These are phyloP conservation scores for Fusarium sp. DNA, from an alignment of 2,329 filamentous ascomycete species.

Conservation along the genomic window DNA sequence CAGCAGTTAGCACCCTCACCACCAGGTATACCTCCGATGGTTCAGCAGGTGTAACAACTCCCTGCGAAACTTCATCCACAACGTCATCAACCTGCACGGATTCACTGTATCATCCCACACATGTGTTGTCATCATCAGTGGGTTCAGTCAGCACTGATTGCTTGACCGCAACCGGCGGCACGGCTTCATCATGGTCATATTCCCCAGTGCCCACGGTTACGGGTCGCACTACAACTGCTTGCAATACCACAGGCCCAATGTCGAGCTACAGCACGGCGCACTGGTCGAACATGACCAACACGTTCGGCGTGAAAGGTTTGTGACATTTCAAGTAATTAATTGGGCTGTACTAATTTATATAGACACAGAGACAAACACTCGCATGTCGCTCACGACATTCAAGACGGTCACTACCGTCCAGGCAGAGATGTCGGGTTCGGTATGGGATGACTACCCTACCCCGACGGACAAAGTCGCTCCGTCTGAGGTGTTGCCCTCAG, in stretches of 20 bases:
- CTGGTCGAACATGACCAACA: slow-evolving; percentile 36
- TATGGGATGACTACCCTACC: slow-evolving; percentile 25
- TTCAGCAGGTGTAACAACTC: slow-evolving; percentile 7
- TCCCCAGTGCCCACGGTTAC: slow-evolving; percentile 16
- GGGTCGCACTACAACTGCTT: slow-evolving; percentile 30
- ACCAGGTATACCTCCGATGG: slow-evolving; percentile 17
- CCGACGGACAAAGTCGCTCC: slow-evolving; percentile 32
- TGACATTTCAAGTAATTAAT: slow-evolving; percentile 1
- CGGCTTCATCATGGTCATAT: slow-evolving; percentile 20
- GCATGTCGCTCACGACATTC: slow-evolving; percentile 36
- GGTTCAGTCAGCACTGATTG: slow-evolving; percentile 28
- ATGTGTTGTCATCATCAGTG: neutral
- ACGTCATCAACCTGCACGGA: slow-evolving; percentile 35
- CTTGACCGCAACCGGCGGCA: slow-evolving; percentile 1
- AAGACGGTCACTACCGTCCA: slow-evolving; percentile 34
- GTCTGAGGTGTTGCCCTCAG: slow-evolving; percentile 43
- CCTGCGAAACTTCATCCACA: slow-evolving; percentile 25
- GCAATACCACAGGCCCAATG: slow-evolving; percentile 40
- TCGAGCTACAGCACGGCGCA: slow-evolving; percentile 21
- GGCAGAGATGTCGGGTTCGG: slow-evolving; percentile 9
- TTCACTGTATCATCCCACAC: slow-evolving; percentile 1
- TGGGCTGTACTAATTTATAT: slow-evolving; percentile 2
- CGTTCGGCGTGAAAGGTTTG: slow-evolving; percentile 30
- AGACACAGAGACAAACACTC: slow-evolving; percentile 18
- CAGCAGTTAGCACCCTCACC: slow-evolving; percentile 5